Evolutionary conservation across 1,284 basidiomycete genomes (phyloP).

Genomic region (Ustilago loliicola): DNA sequence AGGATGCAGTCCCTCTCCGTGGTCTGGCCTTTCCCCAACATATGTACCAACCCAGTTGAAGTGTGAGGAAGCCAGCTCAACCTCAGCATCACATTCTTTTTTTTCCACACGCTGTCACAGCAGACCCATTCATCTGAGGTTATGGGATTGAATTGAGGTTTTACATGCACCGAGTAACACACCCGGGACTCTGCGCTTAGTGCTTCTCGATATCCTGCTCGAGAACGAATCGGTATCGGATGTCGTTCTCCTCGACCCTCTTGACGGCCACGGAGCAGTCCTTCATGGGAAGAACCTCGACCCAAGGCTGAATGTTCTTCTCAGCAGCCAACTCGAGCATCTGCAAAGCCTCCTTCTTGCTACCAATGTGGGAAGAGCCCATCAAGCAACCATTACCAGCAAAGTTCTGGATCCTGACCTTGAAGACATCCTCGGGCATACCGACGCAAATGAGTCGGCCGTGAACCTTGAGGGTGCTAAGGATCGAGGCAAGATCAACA

Average conservation of each 20-base stretch:
- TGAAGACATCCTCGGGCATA: conserved; percentile 73
- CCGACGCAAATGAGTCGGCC: conserved; percentile 76
- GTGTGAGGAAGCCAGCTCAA: no score
- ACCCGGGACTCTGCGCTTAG: conserved; percentile 4
- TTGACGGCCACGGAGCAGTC: conserved; percentile 75
- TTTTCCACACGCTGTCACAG: no score
- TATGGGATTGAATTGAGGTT: conserved; percentile 3
- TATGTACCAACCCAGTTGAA: no score
- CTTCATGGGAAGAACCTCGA: conserved; percentile 76
- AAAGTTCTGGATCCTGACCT: conserved; percentile 70
- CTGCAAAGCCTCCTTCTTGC: conserved; percentile 76
- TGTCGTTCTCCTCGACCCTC: conserved; percentile 75
- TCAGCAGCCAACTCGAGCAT: conserved; percentile 66
- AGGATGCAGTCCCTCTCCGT: no score
- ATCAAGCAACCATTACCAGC: conserved; percentile 71
- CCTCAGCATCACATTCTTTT: no score
- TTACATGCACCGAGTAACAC: neutral
- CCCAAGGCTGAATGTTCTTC: conserved; percentile 70
- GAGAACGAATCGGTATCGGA: conserved; percentile 63
- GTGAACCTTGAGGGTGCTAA: conserved; percentile 75
- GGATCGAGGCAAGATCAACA: conserved; percentile 73
- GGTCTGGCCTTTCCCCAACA: no score
- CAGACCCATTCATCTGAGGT: no score
- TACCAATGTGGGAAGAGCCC: conserved; percentile 76
- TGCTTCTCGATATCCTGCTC: conserved; percentile 59